Conservation (phyloP, 176 grass and related monocot species). For the Zoysia japonica region DNA sequence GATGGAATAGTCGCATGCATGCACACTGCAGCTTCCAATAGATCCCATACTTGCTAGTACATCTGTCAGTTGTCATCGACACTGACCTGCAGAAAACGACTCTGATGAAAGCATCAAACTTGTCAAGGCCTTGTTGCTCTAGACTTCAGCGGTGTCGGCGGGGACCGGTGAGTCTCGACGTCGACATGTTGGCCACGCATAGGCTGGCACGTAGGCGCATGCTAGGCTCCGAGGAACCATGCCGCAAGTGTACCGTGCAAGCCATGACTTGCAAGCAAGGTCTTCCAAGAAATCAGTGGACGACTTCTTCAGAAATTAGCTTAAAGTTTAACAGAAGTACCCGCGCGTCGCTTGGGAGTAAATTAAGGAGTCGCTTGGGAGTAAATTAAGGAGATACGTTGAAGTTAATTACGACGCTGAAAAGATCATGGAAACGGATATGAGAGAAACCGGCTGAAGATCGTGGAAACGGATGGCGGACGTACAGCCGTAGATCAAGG, state of each 20-base stretch:
- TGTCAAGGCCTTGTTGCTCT: neutral
- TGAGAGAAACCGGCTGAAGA: too few relatives aligned
- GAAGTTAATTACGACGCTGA: too few relatives aligned
- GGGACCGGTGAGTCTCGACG: neutral
- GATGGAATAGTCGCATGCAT: too few relatives aligned
- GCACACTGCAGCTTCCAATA: neutral
- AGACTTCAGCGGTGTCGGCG: conserved; percentile 24
- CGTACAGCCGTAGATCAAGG: too few relatives aligned
- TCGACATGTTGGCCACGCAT: neutral
- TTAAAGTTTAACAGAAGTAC: neutral
- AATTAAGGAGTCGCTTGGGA: neutral
- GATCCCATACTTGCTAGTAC: neutral
- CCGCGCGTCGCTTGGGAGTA: conserved; percentile 22
- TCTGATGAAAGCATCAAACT: conserved; percentile 3
- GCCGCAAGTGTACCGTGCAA: neutral
- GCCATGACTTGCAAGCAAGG: conserved; percentile 37
- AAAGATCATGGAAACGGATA: too few relatives aligned
- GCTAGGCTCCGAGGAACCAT: conserved; percentile 32
- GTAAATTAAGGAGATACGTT: neutral
- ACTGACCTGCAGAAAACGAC: conserved; percentile 7
- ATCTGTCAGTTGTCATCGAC: neutral
- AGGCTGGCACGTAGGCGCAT: neutral
- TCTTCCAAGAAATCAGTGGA: neutral
- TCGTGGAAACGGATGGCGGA: too few relatives aligned
- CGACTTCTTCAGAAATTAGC: neutral